Evolutionary conservation across 1,284 basidiomycete genomes (phyloP), one percentile per base, ranked within the genome.

Genomic region (Vanrija sp.): DNA sequence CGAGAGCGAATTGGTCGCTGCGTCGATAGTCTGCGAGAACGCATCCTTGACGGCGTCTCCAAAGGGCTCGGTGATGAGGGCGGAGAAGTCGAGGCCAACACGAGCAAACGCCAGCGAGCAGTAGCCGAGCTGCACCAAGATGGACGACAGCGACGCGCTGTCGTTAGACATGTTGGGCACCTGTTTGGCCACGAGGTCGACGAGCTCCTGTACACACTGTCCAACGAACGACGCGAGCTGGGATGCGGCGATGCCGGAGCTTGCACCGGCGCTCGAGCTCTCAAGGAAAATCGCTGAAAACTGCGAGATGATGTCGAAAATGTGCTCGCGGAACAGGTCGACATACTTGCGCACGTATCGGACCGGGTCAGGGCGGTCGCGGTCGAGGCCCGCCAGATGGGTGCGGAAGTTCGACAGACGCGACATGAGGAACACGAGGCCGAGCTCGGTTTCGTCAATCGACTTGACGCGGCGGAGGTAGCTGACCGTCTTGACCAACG

Each of bases 51-150:
- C 83, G 5, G 86, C 84, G 19, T 79, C 72, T n/a, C 81, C 79
- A 65, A 91, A 86, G 0, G 88, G 80, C 6, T 80, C 79, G 0
- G 80, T 81, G n/a, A 92, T 79, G 7, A 86, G 76, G 0, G 80
- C 75, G 9, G 84, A 82, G 74, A 93, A 93, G 67, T 92, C 89
- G 57, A 94, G 81, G 1, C 92, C 92, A n/a, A 91, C 83, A n/a
- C 91, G 85, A 0, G 89, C 82, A 68, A 95, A 94, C 0, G 92
- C 91, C n/a, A 86, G 84, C 5, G 89, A 86, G 71, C 91, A 95
- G 75, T 96, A 96, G 9, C 89, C 88, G 45, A 97, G 82, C 67
- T 96, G 93, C 0, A 92, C 93, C 51, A 94, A 83, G 46, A 96
- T 82, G 8, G 91, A 87, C 1, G 87, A 85, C 46, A 95, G 82